phyloP scores from a whole-genome alignment of 2,329 filamentous ascomycete genomes.

The Fusarium goolgardi region DNA sequence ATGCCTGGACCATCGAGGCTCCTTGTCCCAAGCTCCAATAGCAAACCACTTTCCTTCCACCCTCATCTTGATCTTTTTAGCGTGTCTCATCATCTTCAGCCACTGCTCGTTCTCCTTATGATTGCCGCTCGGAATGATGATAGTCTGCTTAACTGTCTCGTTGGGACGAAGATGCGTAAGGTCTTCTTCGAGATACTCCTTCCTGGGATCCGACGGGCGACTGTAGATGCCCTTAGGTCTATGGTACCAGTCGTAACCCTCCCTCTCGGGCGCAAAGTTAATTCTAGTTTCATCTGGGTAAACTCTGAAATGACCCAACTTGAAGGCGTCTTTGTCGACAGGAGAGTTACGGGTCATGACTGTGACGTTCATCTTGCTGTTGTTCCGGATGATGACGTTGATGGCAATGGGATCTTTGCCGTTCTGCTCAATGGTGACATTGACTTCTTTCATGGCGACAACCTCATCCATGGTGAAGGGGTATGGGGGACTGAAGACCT shows the following conservation, averaged over 20 bases:
- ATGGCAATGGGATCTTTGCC: constrained; percentile 3
- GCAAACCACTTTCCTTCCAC: neutral
- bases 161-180: neutral
- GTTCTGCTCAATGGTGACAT: neutral
- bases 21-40: neutral
- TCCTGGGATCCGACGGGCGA: neutral
- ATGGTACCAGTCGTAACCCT: neutral
- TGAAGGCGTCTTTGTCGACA: neutral
- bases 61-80: neutral
- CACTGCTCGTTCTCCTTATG: neutral
- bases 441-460: neutral
- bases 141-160: neutral
- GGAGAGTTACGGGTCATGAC: neutral
- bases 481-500: neutral
- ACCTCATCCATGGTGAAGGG: neutral
- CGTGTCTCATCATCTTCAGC: neutral
- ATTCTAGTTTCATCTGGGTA: neutral
- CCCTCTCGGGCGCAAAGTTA: neutral
- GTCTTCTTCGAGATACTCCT: neutral
- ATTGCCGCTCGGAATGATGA: neutral
- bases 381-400: neutral
- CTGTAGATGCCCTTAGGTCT: neutral
- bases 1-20: neutral
- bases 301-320: neutral
- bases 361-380: constrained; percentile 4